Evolutionary conservation across 805 yeast genomes (phyloP).

Genomic region (Starmerella floricola): DNA sequence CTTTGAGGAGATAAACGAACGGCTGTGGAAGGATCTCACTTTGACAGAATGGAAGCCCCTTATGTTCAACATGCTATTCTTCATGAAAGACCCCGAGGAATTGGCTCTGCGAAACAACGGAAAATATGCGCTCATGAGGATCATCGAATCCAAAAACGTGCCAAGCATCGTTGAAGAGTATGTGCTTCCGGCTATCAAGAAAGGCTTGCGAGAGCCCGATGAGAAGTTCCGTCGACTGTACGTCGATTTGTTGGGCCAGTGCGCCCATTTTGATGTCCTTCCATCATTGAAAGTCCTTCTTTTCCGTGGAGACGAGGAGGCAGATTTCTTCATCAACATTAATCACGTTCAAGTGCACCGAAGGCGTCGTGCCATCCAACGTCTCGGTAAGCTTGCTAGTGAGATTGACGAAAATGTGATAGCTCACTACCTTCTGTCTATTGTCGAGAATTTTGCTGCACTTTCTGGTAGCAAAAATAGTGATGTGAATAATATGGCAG

Average conservation of each 20-base stretch:
- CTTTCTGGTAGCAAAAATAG: constrained; percentile 24
- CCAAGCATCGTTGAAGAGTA: constrained; percentile 36
- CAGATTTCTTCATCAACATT: constrained; percentile 65
- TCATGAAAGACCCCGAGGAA: constrained; percentile 67
- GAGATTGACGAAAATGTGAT: constrained; percentile 36
- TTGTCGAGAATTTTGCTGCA: constrained; percentile 73
- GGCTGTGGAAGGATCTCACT: constrained; percentile 34
- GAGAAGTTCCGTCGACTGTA: constrained; percentile 64
- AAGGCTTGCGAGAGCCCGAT: constrained; percentile 49
- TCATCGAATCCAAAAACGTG: constrained; percentile 37
- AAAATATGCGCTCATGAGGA: constrained; percentile 47
- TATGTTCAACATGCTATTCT: constrained; percentile 53
- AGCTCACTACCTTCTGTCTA: constrained; percentile 71
- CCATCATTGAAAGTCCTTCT: constrained; percentile 37
- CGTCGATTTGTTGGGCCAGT: constrained; percentile 50
- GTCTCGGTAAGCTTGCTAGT: constrained; percentile 38
- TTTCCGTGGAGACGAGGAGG: constrained; percentile 63
- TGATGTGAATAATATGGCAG: constrained; percentile 31
- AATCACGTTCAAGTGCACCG: constrained; percentile 75
- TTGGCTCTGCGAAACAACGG: constrained; percentile 71
- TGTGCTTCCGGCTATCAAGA: constrained; percentile 51
- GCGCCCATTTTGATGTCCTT: constrained; percentile 32
- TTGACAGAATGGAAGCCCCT: constrained; percentile 70
- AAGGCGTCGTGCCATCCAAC: constrained; percentile 70
- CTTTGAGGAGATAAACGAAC: constrained; percentile 52